Evolutionary conservation across 805 yeast genomes (phyloP).

Genomic region (Ogataea ganodermae): DNA sequence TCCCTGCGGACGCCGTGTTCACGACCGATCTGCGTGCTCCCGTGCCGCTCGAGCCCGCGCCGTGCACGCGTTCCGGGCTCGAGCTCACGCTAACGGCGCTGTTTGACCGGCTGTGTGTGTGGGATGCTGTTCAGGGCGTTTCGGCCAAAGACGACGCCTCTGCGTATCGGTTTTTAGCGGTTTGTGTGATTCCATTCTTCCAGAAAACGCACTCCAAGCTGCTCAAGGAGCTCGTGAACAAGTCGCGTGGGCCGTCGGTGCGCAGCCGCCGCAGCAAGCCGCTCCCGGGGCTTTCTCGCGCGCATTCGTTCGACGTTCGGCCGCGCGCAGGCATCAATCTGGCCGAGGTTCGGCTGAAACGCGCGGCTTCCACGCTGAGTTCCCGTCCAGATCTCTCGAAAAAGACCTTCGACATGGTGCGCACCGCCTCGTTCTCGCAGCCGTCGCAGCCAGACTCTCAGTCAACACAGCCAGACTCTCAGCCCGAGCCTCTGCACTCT

Average conservation of each 20-base stretch:
- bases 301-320: slow-evolving; percentile 4
- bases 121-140: slow-evolving; percentile 35
- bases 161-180: slow-evolving; percentile 30
- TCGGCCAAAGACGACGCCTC: slow-evolving; percentile 30
- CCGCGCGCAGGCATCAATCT: slow-evolving; percentile 13
- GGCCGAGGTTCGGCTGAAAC: slow-evolving; percentile 22
- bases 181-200: slow-evolving; percentile 33
- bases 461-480: slow-evolving; percentile 1
- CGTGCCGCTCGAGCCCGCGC: background rate
- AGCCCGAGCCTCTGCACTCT: background rate
- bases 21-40: slow-evolving; percentile 29
- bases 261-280: slow-evolving; percentile 3
- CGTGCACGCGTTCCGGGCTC: slow-evolving; percentile 5
- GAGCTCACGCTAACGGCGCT: slow-evolving; percentile 20
- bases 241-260: slow-evolving; percentile 33
- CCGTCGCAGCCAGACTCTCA: slow-evolving; percentile 7
- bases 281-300: background rate
- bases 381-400: slow-evolving; percentile 27
- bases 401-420: slow-evolving; percentile 37
- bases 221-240: slow-evolving; percentile 30
- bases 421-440: slow-evolving; percentile 24
- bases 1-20: slow-evolving; percentile 26
- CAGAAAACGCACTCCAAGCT: slow-evolving; percentile 28
- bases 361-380: slow-evolving; percentile 28
- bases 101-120: slow-evolving; percentile 35